These are phyloP conservation scores for Nemania sp. DNA, from an alignment of 2,329 filamentous ascomycete genomes.

Conservation along the genomic window DNA sequence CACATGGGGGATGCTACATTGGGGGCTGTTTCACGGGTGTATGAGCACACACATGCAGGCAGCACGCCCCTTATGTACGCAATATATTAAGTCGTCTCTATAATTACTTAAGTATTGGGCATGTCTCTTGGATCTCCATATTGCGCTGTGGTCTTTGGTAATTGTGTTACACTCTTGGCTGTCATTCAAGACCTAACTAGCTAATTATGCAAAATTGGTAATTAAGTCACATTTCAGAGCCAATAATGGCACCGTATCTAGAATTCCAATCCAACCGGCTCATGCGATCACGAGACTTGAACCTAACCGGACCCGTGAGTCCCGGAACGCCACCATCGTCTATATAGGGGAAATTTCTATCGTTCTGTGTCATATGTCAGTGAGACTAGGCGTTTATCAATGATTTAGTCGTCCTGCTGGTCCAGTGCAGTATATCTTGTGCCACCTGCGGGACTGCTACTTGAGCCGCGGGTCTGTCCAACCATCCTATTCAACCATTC, in stretches of 20 bases:
- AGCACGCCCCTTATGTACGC: too few relatives aligned
- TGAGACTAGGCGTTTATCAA: slow-evolving; percentile 25
- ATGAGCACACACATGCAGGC: too few relatives aligned
- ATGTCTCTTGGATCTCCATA: too few relatives aligned
- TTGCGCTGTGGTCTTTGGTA: slow-evolving; percentile 1
- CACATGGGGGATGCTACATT: too few relatives aligned
- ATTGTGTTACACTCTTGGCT: slow-evolving; percentile 1
- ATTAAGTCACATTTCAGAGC: slow-evolving; percentile 11
- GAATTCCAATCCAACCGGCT: slow-evolving; percentile 1
- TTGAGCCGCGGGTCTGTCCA: slow-evolving; percentile 42
- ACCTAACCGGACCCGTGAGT: slow-evolving; percentile 25
- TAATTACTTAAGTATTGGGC: too few relatives aligned
- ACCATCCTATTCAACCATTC: slow-evolving; percentile 53
- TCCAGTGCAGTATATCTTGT: slow-evolving; percentile 47
- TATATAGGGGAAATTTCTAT: slow-evolving; percentile 31
- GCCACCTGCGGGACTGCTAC: slow-evolving; percentile 39
- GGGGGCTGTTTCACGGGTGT: neutral
- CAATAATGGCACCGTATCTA: slow-evolving; percentile 2
- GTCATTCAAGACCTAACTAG: neutral
- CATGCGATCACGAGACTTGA: slow-evolving; percentile 15
- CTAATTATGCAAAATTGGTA: slow-evolving; percentile 6
- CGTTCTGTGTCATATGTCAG: slow-evolving; percentile 24
- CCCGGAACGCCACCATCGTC: slow-evolving; percentile 29
- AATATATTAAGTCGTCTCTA: too few relatives aligned
- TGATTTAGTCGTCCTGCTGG: slow-evolving; percentile 45